A percentile compares a stretch with the other conserved stretches of the same genome.
Conservation (phyloP, 768 basidiomycete genomes). For the Hypholoma fasciculare region DNA sequence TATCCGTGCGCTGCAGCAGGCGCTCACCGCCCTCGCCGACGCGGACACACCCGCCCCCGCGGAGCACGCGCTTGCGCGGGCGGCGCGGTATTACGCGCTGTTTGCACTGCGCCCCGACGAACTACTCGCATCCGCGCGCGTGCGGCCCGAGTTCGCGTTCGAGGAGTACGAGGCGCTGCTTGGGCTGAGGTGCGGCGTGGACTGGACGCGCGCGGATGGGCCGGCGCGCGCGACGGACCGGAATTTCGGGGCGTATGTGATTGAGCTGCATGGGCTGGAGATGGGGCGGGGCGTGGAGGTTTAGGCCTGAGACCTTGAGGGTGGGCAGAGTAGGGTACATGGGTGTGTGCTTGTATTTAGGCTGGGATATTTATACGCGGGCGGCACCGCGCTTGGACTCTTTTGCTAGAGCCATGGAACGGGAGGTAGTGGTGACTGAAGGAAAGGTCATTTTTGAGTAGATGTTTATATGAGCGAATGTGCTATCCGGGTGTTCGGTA, state of each 20-base stretch:
- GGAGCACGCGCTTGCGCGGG: conserved; percentile 78
- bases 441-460: too few relatives aligned
- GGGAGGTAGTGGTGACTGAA: too few relatives aligned
- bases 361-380: background rate
- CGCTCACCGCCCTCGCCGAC: conserved; percentile 74
- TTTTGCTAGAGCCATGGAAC: too few relatives aligned
- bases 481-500: too few relatives aligned
- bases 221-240: conserved; percentile 58
- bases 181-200: conserved; percentile 84
- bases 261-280: conserved; percentile 85
- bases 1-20: conserved; percentile 89
- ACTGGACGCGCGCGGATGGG: conserved; percentile 49
- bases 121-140: conserved; percentile 72
- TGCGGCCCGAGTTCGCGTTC: conserved; percentile 70
- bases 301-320: conserved; percentile 16
- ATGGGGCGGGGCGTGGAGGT: conserved; percentile 42
- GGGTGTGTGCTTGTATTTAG: conserved; percentile 3
- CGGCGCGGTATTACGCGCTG: conserved; percentile 79
- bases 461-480: too few relatives aligned
- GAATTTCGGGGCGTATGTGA: conserved; percentile 85
- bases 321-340: background rate
- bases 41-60: conserved; percentile 53
- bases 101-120: conserved; percentile 77
- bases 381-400: background rate
- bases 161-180: conserved; percentile 94